These are phyloP conservation scores for Penicillium subrubescens DNA, from an alignment of 495 filamentous ascomycete genomes.

Conservation along the genomic window DNA sequence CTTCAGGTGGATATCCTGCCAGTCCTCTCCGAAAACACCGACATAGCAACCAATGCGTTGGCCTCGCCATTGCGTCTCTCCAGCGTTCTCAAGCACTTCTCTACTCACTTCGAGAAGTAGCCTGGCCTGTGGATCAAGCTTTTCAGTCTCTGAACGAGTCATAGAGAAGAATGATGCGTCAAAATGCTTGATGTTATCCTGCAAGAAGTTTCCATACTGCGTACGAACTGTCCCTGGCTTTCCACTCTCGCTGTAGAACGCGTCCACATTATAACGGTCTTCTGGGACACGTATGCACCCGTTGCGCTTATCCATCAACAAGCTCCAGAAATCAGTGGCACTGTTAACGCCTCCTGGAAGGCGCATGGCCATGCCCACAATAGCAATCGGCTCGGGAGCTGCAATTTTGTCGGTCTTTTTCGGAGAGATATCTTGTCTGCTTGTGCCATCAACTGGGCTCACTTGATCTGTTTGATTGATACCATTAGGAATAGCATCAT, in stretches of 20 bases:
- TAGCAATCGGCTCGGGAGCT: constrained; percentile 35
- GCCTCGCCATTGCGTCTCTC: constrained; percentile 46
- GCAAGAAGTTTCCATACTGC: constrained; percentile 44
- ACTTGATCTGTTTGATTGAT: too few species aligned
- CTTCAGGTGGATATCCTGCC: constrained; percentile 24
- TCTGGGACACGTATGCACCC: constrained; percentile 34
- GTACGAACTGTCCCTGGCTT: neutral
- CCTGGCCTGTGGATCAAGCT: constrained; percentile 61
- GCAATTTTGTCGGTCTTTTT: too few species aligned
- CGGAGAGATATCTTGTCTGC: too few species aligned
- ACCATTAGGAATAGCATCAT: too few species aligned
- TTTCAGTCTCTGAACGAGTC: constrained; percentile 42
- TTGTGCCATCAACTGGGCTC: too few species aligned
- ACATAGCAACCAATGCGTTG: constrained; percentile 48
- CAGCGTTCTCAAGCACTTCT: constrained; percentile 45
- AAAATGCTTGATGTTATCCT: constrained; percentile 36
- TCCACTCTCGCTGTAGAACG: constrained; percentile 25
- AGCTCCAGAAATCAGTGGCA: constrained; percentile 39
- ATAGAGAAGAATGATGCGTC: constrained; percentile 42
- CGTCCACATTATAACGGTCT: constrained; percentile 39
- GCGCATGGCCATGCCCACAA: constrained; percentile 48
- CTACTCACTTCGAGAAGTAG: constrained; percentile 54
- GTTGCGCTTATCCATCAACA: constrained; percentile 39
- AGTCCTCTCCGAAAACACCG: constrained; percentile 46
- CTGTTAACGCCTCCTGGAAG: constrained; percentile 45